These are phyloP conservation scores for Rhizopus microsporus DNA, from an alignment of 371 early-diverging fungal genomes.

Conservation along the genomic window DNA sequence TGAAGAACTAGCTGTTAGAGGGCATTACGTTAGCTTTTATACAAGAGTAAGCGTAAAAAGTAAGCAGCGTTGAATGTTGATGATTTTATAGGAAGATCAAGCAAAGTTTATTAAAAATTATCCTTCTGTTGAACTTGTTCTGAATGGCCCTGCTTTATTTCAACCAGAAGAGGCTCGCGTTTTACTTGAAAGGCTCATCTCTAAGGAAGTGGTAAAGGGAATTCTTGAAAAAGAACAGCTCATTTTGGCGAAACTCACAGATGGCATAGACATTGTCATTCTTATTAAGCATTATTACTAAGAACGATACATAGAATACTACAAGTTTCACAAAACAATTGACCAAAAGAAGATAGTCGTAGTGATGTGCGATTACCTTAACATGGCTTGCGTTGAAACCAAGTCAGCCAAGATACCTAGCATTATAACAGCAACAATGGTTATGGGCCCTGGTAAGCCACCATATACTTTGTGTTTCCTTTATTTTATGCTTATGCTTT, in stretches of 20 bases:
- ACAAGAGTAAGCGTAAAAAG: constrained; percentile 9
- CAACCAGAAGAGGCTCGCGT: too few relatives aligned
- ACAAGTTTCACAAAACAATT: neutral
- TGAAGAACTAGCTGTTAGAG: constrained; percentile 16
- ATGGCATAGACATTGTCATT: neutral
- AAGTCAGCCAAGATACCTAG: constrained; percentile 5
- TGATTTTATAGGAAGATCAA: constrained; percentile 23
- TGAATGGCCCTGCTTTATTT: too few relatives aligned
- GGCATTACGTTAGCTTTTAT: constrained; percentile 9
- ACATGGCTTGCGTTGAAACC: constrained; percentile 7
- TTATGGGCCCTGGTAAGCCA: constrained; percentile 8
- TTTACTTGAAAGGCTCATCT: too few relatives aligned
- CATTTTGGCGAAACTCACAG: too few relatives aligned
- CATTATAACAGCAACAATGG: constrained; percentile 10
- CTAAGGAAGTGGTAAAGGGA: too few relatives aligned
- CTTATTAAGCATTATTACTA: neutral
- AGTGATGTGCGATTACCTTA: constrained; percentile 14
- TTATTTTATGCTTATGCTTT: neutral
- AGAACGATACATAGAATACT: constrained; percentile 4
- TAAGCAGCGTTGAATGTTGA: neutral
- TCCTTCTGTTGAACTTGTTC: constrained; percentile 12
- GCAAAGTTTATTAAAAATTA: constrained; percentile 16
- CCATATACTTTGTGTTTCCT: neutral
- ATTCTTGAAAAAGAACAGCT: too few relatives aligned
- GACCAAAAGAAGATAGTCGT: constrained; percentile 1